phyloP scores from a whole-genome alignment of 805 yeast genomes.

The Lachancea sp. region DNA sequence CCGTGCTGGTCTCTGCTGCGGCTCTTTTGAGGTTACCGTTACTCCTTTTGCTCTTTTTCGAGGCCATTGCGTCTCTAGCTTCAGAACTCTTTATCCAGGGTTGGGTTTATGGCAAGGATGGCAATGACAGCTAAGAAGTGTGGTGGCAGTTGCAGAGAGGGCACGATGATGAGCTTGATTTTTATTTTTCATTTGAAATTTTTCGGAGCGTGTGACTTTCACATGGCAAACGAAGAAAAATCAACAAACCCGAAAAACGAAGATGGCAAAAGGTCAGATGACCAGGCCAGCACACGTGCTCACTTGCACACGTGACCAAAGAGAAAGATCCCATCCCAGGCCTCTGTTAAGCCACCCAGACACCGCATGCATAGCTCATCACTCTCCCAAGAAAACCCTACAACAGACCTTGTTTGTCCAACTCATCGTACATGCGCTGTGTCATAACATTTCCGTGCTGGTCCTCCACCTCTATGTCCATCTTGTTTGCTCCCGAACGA shows the following conservation, averaged over 20 bases:
- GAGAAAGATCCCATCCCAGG: not conserved
- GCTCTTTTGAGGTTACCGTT: slow-evolving; percentile 1
- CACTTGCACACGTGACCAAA: not conserved
- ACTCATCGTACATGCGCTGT: slow-evolving; percentile 71
- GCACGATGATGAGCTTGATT: not conserved
- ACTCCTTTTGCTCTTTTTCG: slow-evolving; percentile 7
- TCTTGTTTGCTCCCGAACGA: slow-evolving; percentile 7
- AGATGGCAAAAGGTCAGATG: no score
- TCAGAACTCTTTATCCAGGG: no score
- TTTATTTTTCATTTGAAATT: not conserved
- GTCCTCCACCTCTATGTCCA: slow-evolving; percentile 81
- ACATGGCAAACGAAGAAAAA: not conserved
- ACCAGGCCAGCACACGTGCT: no score
- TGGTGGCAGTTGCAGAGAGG: no score
- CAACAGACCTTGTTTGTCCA: slow-evolving; percentile 80
- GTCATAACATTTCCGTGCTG: slow-evolving; percentile 90
- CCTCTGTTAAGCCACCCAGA: no score
- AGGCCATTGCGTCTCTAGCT: slow-evolving; percentile 3
- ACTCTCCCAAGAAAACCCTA: no score
- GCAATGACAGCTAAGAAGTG: no score
- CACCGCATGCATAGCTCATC: no score
- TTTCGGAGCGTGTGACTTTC: not conserved
- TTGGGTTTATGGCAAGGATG: no score
- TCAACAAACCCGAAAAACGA: no score
- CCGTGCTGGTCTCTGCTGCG: not conserved